Percentiles rank a stretch among this genome's conserved stretches.
These are phyloP conservation scores for Verticillium albo-atrum DNA, from an alignment of 2,329 filamentous ascomycete genomes.

Conservation along the genomic window DNA sequence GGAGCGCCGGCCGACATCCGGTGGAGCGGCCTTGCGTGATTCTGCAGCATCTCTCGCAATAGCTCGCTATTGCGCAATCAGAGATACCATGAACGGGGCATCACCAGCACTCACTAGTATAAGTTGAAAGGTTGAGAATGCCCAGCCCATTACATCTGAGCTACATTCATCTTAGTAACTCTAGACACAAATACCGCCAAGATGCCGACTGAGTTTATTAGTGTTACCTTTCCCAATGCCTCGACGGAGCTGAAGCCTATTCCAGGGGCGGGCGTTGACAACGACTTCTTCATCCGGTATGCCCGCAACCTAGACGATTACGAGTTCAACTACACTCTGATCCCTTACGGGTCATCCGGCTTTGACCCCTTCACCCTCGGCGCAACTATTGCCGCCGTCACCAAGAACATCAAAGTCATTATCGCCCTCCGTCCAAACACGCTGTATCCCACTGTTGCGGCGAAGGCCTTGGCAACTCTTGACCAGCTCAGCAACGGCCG, in stretches of 20 bases:
- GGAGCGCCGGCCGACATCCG: conserved; percentile 8
- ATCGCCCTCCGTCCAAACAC: conserved; percentile 60
- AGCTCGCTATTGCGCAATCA: conserved; percentile 6
- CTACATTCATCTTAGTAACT: too few relatives aligned
- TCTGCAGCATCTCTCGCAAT: conserved; percentile 18
- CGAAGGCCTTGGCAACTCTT: conserved; percentile 56
- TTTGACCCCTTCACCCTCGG: conserved; percentile 56
- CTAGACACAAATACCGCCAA: too few relatives aligned
- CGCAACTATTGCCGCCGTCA: conserved; percentile 51
- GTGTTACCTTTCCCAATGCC: conserved; percentile 50
- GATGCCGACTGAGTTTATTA: conserved; percentile 54
- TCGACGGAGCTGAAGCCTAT: conserved; percentile 52
- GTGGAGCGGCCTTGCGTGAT: conserved; percentile 18
- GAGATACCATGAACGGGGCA: conserved; percentile 4
- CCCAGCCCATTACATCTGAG: neutral
- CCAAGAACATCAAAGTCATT: conserved; percentile 57
- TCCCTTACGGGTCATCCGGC: conserved; percentile 52
- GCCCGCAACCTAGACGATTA: conserved; percentile 55
- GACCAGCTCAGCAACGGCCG: conserved; percentile 55
- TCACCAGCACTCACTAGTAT: neutral
- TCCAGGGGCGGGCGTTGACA: conserved; percentile 46
- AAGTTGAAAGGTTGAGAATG: neutral
- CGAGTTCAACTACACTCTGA: conserved; percentile 57
- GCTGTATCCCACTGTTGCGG: conserved; percentile 57
- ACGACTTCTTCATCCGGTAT: conserved; percentile 52